Conservation (phyloP, 495 filamentous ascomycete genomes). For the Tetracladium marchalianum region DNA sequence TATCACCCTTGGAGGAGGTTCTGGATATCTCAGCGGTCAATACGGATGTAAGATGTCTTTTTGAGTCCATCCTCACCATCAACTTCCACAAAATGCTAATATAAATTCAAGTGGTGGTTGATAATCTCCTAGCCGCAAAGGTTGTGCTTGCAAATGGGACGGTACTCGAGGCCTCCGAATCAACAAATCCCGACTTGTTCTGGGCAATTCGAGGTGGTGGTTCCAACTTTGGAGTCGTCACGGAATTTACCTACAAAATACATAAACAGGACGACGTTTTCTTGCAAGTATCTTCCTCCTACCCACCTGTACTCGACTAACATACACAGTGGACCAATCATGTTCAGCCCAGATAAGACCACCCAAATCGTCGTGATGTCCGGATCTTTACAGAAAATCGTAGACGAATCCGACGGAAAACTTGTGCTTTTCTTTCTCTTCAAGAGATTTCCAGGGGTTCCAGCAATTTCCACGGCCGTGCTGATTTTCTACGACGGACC, state of each 20-base stretch:
- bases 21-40: conserved; percentile 4
- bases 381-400: neutral
- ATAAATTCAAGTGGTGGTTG: too few species aligned
- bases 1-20: conserved; percentile 7
- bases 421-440: conserved; percentile 3
- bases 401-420: conserved; percentile 5
- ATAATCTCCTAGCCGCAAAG: conserved; percentile 36
- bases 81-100: conserved; percentile 29
- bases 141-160: conserved; percentile 41
- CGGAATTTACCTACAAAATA: conserved; percentile 17
- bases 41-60: too few species aligned
- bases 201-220: conserved; percentile 43
- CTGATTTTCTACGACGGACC: conserved; percentile 12
- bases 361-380: neutral
- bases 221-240: conserved; percentile 46
- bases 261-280: conserved; percentile 9
- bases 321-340: conserved; percentile 1
- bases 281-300: conserved; percentile 2
- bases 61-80: too few species aligned
- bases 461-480: neutral
- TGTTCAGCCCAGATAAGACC: conserved; percentile 7
- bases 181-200: conserved; percentile 37
- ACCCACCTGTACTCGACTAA: neutral
- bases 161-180: conserved; percentile 35
- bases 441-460: neutral